Evolutionary conservation across 1,284 basidiomycete species (phyloP).

Genomic region (Cryptococcus amylolentus): DNA sequence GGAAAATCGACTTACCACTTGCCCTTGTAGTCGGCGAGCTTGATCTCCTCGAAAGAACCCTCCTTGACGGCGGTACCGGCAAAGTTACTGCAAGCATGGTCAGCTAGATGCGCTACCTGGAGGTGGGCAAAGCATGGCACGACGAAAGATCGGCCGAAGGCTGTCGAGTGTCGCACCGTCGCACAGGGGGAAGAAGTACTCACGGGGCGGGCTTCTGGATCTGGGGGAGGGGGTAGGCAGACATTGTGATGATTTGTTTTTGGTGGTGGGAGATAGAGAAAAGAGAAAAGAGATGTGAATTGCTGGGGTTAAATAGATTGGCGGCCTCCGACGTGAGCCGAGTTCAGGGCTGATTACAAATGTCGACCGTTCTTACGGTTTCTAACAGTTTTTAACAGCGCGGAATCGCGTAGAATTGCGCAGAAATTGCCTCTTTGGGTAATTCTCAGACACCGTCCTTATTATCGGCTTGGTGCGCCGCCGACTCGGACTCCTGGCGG

Average conservation of each 20-base stretch:
- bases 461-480: not conserved
- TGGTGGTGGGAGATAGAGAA: slow-evolving; percentile 1
- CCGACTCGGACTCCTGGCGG: not conserved
- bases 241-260: slow-evolving; percentile 8
- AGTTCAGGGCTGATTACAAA: not conserved
- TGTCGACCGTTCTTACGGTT: not conserved
- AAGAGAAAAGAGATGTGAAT: slow-evolving; percentile 5
- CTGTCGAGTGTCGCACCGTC: not conserved
- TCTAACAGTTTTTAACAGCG: not conserved
- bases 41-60: slow-evolving; percentile 70
- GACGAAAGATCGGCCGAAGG: not conserved
- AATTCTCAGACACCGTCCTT: not conserved
- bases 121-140: not conserved
- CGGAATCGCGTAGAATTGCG: not conserved
- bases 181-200: slow-evolving; percentile 14
- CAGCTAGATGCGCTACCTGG: not conserved
- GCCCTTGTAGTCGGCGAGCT: slow-evolving; percentile 67
- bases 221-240: slow-evolving; percentile 22
- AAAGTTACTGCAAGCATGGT: slow-evolving; percentile 53
- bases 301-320: not conserved
- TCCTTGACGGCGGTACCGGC: slow-evolving; percentile 70
- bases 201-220: slow-evolving; percentile 48
- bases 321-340: not conserved
- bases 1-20: slow-evolving; percentile 62
- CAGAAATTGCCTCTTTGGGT: not conserved